Percentiles rank a stretch among this genome's conserved stretches.
Conservation (phyloP, 2,329 filamentous ascomycete species). For the Talaromyces sp. region DNA sequence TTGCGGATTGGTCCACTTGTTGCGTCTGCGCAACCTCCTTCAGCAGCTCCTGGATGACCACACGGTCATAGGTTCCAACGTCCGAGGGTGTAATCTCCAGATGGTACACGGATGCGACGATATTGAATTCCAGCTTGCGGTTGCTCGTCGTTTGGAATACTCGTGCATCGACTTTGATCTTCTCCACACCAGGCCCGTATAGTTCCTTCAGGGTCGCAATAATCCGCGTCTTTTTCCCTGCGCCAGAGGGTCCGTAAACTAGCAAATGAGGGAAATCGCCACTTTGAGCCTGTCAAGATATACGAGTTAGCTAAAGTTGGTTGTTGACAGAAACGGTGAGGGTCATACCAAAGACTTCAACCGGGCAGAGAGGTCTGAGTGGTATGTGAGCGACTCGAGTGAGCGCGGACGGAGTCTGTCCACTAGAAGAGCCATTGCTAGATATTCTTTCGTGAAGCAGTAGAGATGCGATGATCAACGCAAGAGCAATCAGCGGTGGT, state of each 20-base stretch:
- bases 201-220: constrained; percentile 93
- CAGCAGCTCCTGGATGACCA: constrained; percentile 89
- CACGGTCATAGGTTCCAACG: constrained; percentile 91
- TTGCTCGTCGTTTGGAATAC: constrained; percentile 95
- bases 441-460: neutral
- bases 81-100: constrained; percentile 97
- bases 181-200: constrained; percentile 94
- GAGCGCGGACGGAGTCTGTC: constrained; percentile 56
- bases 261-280: constrained; percentile 97
- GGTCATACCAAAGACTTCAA: constrained; percentile 73
- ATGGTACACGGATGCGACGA: constrained; percentile 94
- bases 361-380: constrained; percentile 79
- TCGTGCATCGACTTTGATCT: constrained; percentile 98
- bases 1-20: constrained; percentile 89
- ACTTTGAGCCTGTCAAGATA: constrained; percentile 71
- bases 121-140: constrained; percentile 98
- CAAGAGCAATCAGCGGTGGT: neutral
- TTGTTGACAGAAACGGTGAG: too few relatives aligned
- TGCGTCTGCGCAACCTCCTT: constrained; percentile 99
- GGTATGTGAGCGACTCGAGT: constrained; percentile 68
- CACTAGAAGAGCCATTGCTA: constrained; percentile 58
- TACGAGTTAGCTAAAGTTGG: constrained; percentile 5
- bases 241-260: constrained; percentile 92
- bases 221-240: constrained; percentile 96
- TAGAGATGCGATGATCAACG: neutral